These are phyloP conservation scores for Ramalina intermedia DNA, from an alignment of 495 filamentous ascomycete species.

Conservation along the genomic window DNA sequence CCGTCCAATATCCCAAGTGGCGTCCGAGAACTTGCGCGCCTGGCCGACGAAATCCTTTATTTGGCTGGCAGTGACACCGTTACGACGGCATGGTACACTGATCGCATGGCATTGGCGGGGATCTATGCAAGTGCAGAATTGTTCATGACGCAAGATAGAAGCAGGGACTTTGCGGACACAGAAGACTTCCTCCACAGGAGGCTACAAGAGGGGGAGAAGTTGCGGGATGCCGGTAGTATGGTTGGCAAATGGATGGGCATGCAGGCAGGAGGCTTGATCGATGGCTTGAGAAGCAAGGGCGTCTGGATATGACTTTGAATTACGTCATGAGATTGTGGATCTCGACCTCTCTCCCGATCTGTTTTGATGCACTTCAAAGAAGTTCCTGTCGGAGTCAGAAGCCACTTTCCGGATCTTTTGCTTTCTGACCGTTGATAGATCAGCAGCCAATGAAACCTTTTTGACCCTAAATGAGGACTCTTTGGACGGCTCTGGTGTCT, in stretches of 20 bases:
- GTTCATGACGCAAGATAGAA: constrained; percentile 81
- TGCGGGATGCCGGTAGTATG: constrained; percentile 44
- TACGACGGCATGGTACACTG: constrained; percentile 83
- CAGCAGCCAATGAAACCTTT: too few species aligned
- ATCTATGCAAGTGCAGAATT: constrained; percentile 80
- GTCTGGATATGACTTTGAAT: constrained; percentile 33
- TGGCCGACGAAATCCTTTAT: constrained; percentile 78
- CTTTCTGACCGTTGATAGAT: background rate
- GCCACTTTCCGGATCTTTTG: too few species aligned
- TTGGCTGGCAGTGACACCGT: constrained; percentile 70
- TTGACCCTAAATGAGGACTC: too few species aligned
- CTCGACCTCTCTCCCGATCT: too few species aligned
- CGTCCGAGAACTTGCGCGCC: constrained; percentile 58
- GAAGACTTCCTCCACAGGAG: constrained; percentile 64
- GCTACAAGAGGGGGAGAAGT: constrained; percentile 48
- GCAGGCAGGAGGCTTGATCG: constrained; percentile 46
- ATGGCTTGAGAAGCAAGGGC: constrained; percentile 51
- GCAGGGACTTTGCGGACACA: constrained; percentile 52
- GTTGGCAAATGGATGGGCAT: constrained; percentile 66
- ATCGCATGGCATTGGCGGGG: constrained; percentile 57
- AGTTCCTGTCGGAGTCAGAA: too few species aligned
- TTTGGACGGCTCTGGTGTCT: too few species aligned
- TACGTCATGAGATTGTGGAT: too few species aligned
- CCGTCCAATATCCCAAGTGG: constrained; percentile 62
- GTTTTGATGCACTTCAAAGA: too few species aligned